Conservation (phyloP, 2,329 filamentous ascomycete genomes). For the Ceratocystis cacaofunesta region DNA sequence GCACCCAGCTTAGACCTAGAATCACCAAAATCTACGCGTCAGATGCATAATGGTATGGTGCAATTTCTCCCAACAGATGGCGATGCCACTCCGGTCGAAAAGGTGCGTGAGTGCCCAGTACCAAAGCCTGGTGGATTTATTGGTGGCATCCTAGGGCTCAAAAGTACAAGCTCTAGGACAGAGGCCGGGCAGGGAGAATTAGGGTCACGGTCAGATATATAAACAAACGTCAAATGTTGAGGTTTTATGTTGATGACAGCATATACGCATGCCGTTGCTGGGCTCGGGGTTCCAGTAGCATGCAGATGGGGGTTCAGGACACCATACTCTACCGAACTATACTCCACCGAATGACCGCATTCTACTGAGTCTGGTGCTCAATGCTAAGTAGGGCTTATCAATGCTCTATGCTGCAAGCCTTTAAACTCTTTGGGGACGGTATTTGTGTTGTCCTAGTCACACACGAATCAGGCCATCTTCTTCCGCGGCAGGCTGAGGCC, state of each 20-base stretch:
- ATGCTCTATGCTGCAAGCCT: neutral
- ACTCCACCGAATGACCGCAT: neutral
- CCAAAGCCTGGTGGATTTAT: constrained; percentile 75
- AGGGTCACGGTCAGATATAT: constrained; percentile 2
- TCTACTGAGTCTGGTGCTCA: no score
- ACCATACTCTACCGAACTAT: neutral
- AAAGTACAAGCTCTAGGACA: constrained; percentile 22
- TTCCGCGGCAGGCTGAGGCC: neutral
- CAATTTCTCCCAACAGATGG: constrained; percentile 32
- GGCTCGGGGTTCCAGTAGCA: neutral
- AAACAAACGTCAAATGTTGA: neutral
- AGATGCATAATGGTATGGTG: constrained; percentile 33
- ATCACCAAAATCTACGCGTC: constrained; percentile 19
- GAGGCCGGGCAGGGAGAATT: constrained; percentile 17
- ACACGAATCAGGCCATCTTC: neutral
- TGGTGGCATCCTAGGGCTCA: constrained; percentile 61
- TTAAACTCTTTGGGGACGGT: neutral
- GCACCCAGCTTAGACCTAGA: neutral
- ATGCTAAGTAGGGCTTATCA: no score
- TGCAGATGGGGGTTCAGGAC: neutral
- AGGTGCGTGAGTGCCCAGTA: constrained; percentile 66
- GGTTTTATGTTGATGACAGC: neutral
- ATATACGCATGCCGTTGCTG: neutral
- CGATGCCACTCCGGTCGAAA: constrained; percentile 21
- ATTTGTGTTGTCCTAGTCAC: neutral